phyloP scores from a whole-genome alignment of 2,329 filamentous ascomycete species.

The Pestalotiopsis sp. region DNA sequence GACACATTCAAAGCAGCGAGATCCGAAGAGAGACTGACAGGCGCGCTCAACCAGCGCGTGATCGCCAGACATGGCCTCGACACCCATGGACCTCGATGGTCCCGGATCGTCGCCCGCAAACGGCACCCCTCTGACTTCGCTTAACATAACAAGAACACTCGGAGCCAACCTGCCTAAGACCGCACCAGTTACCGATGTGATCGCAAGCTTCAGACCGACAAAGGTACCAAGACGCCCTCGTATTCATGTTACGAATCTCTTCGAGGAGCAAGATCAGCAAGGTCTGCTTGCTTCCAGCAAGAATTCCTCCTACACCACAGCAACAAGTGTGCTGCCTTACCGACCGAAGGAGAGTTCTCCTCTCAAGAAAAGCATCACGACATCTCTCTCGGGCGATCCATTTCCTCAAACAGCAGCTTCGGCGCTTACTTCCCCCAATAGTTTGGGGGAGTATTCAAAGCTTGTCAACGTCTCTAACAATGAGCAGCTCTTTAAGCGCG shows the following conservation, averaged over 20 bases:
- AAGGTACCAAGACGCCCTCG: conserved; percentile 59
- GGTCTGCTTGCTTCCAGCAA: conserved; percentile 1
- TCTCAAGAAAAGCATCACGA: not conserved
- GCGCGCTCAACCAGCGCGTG: not conserved
- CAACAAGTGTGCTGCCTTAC: conserved; percentile 2
- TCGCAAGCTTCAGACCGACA: conserved; percentile 75
- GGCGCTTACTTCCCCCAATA: not conserved
- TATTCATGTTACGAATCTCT: conserved; percentile 1
- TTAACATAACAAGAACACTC: conserved; percentile 52
- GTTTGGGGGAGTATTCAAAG: not conserved
- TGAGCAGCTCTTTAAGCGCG: conserved; percentile 58
- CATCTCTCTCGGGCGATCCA: not conserved
- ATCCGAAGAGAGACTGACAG: not conserved
- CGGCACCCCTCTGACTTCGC: conserved; percentile 36
- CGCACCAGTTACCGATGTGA: conserved; percentile 74
- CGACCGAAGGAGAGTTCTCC: not conserved
- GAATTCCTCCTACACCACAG: conserved; percentile 10
- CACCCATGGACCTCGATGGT: conserved; percentile 54
- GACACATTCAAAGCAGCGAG: not conserved
- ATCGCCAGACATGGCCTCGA: conserved; percentile 13
- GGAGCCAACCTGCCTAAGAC: conserved; percentile 43
- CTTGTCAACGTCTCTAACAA: not conserved
- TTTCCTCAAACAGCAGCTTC: not conserved
- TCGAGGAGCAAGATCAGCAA: not conserved
- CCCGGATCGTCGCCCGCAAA: conserved; percentile 40